phyloP scores from a whole-genome alignment of 345 rosid genomes.

The Hibiscus tridactylites region DNA sequence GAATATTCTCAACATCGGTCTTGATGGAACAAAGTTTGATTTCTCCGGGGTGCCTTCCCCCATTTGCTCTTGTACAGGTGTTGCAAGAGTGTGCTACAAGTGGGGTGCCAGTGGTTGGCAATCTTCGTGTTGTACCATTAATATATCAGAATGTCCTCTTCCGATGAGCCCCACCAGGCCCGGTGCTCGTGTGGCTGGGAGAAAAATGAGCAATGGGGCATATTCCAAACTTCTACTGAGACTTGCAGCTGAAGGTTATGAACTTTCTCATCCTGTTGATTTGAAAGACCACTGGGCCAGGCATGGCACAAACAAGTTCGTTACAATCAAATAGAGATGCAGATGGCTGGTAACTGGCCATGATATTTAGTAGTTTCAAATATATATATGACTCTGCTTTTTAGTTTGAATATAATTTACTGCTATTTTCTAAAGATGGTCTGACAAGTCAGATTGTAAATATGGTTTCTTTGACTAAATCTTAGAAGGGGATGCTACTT shows the following conservation, averaged over 20 bases:
- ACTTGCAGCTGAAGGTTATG: slow-evolving; percentile 49
- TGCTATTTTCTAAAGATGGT: not conserved
- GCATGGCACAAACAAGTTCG: slow-evolving; percentile 68
- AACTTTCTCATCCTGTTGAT: slow-evolving; percentile 49
- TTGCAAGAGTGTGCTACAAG: slow-evolving; percentile 45
- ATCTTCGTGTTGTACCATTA: slow-evolving; percentile 57
- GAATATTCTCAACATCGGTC: slow-evolving; percentile 34
- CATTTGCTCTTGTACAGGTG: slow-evolving; percentile 57
- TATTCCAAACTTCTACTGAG: slow-evolving; percentile 47
- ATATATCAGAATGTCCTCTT: slow-evolving; percentile 47
- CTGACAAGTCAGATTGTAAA: slow-evolving; percentile 13
- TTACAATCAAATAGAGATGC: slow-evolving; percentile 44
- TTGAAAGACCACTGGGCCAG: slow-evolving; percentile 66
- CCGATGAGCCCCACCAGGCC: slow-evolving; percentile 56
- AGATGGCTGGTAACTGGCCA: not conserved
- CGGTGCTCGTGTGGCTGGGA: slow-evolving; percentile 51
- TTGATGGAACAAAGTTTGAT: slow-evolving; percentile 33
- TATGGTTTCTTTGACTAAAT: slow-evolving; percentile 2
- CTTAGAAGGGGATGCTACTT: not conserved
- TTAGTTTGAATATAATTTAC: slow-evolving; percentile 7
- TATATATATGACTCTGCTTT: not conserved
- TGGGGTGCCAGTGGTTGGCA: slow-evolving; percentile 77
- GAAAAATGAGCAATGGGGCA: slow-evolving; percentile 73
- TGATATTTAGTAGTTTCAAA: not conserved
- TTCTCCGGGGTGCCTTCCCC: slow-evolving; percentile 52